phyloP scores from a whole-genome alignment of 2,329 filamentous ascomycete genomes.

The Chaetomium strumarium region DNA sequence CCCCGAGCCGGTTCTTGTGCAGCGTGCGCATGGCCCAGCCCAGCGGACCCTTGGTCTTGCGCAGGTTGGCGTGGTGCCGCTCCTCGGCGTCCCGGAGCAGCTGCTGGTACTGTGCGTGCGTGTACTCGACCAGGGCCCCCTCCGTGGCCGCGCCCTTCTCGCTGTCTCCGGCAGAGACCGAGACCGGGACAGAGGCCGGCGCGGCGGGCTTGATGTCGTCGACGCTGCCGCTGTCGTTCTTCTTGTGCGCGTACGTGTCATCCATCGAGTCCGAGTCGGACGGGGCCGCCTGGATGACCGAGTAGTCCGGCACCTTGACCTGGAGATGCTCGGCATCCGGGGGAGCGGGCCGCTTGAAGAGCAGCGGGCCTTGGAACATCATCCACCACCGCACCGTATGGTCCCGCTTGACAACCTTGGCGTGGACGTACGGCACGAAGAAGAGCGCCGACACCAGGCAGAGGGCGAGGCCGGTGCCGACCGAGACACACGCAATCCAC shows the following conservation, averaged over 20 bases:
- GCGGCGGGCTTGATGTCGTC: conserved; percentile 36
- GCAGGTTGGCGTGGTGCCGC: conserved; percentile 55
- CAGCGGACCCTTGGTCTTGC: conserved; percentile 59
- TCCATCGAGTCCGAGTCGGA: conserved; percentile 20
- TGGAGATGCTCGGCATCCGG: conserved; percentile 40
- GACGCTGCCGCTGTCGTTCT: conserved; percentile 30
- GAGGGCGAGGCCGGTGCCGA: conserved; percentile 58
- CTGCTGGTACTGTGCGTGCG: conserved; percentile 49
- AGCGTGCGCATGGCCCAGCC: conserved; percentile 78
- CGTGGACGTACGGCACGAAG: conserved; percentile 66
- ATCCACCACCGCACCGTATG: conserved; percentile 57
- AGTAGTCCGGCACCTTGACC: conserved; percentile 68
- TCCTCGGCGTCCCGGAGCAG: conserved; percentile 45
- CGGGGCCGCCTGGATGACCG: conserved; percentile 63
- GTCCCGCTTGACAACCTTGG: conserved; percentile 64
- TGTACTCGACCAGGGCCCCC: background rate
- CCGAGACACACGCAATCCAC: conserved; percentile 61
- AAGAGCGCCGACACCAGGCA: conserved; percentile 57
- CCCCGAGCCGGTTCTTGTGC: conserved; percentile 65
- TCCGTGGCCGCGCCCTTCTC: conserved; percentile 35
- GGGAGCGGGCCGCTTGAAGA: conserved; percentile 54
- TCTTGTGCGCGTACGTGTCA: conserved; percentile 31
- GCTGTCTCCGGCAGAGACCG: conserved; percentile 26
- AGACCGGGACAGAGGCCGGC: conserved; percentile 16
- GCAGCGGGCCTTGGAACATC: conserved; percentile 56